phyloP scores from a whole-genome alignment of 2,329 filamentous ascomycete species.

The Colletotrichum destructivum region DNA sequence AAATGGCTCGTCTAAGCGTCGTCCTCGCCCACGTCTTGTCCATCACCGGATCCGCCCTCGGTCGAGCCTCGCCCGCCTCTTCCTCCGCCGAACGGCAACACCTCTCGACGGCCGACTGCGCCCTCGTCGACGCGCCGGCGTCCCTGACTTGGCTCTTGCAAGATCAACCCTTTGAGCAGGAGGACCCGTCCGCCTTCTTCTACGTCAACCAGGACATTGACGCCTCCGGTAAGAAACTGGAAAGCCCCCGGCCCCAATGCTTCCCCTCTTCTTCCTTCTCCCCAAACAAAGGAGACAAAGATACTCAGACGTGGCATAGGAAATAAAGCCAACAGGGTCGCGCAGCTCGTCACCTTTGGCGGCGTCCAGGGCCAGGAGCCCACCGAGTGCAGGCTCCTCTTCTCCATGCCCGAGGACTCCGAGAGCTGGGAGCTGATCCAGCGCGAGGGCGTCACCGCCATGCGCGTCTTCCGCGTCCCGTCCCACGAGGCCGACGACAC shows the following conservation, averaged over 20 bases:
- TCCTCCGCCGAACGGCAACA: not conserved
- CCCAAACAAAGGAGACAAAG: constrained; percentile 1
- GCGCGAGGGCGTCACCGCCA: constrained; percentile 34
- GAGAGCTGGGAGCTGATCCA: constrained; percentile 43
- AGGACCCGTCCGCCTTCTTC: constrained; percentile 41
- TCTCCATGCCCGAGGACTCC: constrained; percentile 39
- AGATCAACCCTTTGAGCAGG: constrained; percentile 41
- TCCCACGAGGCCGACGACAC: constrained; percentile 10
- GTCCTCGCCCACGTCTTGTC: constrained; percentile 31
- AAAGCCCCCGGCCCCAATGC: not conserved
- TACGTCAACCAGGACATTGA: constrained; percentile 42
- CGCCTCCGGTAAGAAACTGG: constrained; percentile 28
- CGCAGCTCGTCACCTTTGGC: constrained; percentile 40
- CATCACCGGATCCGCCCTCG: constrained; percentile 25
- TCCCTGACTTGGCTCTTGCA: constrained; percentile 38
- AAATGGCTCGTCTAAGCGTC: constrained; percentile 40
- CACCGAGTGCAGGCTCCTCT: constrained; percentile 33
- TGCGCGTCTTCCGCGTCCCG: constrained; percentile 32
- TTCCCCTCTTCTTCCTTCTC: not conserved
- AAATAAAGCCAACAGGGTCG: constrained; percentile 39
- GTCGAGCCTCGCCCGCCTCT: not conserved
- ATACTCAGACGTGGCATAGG: constrained; percentile 30
- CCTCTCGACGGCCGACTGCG: constrained; percentile 14
- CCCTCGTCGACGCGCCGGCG: constrained; percentile 31
- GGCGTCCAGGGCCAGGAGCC: not conserved